phyloP scores from a whole-genome alignment of 2,329 filamentous ascomycete genomes.

The Verticillium tricorpus region DNA sequence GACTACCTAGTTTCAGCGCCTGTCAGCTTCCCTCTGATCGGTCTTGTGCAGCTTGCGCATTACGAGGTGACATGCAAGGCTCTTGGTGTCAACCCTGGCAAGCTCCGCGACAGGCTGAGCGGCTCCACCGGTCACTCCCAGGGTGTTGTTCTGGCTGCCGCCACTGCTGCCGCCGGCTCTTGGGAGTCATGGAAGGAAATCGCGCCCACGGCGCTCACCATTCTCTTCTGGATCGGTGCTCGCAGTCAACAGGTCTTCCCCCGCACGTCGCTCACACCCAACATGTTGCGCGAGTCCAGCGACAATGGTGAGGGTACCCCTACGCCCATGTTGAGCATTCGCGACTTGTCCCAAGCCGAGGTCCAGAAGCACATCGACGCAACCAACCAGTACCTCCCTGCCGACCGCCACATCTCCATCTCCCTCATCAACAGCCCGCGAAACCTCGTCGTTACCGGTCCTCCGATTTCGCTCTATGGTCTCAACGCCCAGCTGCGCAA shows the following conservation, averaged over 20 bases:
- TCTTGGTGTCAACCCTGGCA: conserved; percentile 82
- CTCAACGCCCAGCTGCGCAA: conserved; percentile 92
- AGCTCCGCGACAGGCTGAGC: conserved; percentile 76
- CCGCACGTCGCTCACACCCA: conserved; percentile 86
- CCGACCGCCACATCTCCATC: conserved; percentile 89
- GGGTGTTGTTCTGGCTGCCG: conserved; percentile 88
- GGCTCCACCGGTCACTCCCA: conserved; percentile 96
- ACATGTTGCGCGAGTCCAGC: conserved; percentile 84
- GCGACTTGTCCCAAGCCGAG: conserved; percentile 80
- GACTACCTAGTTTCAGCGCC: conserved; percentile 94
- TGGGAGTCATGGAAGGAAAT: conserved; percentile 90
- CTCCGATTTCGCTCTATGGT: conserved; percentile 93
- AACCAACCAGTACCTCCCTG: conserved; percentile 92
- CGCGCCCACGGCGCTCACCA: conserved; percentile 75
- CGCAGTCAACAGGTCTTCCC: conserved; percentile 97
- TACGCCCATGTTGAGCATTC: conserved; percentile 96
- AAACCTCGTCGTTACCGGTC: conserved; percentile 94
- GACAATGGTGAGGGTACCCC: conserved; percentile 94
- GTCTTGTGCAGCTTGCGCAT: conserved; percentile 91
- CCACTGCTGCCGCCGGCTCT: conserved; percentile 82
- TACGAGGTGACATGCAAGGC: conserved; percentile 93
- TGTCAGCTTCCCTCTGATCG: conserved; percentile 93
- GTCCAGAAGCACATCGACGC: conserved; percentile 96
- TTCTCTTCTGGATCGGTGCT: conserved; percentile 98
- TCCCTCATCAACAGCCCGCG: conserved; percentile 95